Conservation (phyloP, 768 basidiomycete species). For the Hebeloma cylindrosporum region DNA sequence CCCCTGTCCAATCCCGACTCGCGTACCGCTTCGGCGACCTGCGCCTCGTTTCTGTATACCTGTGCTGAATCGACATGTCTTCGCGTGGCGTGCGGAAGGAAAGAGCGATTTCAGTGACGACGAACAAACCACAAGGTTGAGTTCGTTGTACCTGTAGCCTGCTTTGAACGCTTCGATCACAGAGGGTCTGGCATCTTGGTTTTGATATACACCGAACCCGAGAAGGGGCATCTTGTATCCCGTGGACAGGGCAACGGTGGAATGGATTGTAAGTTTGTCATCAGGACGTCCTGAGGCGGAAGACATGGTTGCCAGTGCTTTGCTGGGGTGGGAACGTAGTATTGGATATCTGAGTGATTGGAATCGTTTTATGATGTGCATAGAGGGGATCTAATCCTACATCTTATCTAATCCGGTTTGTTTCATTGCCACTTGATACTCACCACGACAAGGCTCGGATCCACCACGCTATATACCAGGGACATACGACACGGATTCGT, state of each 20-base stretch:
- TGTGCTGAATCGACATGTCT: conserved; percentile 79
- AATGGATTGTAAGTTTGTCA: conserved; percentile 21
- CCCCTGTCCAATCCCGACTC: conserved; percentile 55
- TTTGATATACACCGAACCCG: conserved; percentile 73
- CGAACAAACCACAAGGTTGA: too few relatives aligned
- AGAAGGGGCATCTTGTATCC: conserved; percentile 63
- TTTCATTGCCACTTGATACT: too few relatives aligned
- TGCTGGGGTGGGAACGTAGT: too few relatives aligned
- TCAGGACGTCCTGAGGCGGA: conserved; percentile 3
- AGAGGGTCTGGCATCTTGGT: conserved; percentile 53
- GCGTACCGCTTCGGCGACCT: conserved; percentile 57
- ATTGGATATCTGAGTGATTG: too few relatives aligned
- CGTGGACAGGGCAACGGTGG: conserved; percentile 22
- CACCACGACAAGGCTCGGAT: too few relatives aligned
- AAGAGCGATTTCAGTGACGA: too few relatives aligned
- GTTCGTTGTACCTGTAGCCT: conserved; percentile 48
- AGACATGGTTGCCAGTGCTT: conserved; percentile 5
- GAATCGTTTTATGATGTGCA: too few relatives aligned
- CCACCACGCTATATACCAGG: too few relatives aligned
- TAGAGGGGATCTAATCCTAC: too few relatives aligned
- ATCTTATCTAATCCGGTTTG: too few relatives aligned
- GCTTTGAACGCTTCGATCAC: conserved; percentile 61
- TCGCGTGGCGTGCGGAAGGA: too few relatives aligned
- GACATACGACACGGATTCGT: too few relatives aligned
- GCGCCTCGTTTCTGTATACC: conserved; percentile 62